These are phyloP conservation scores for Ceratobasidium sp. DNA, from an alignment of 1,284 basidiomycete genomes.

Conservation along the genomic window DNA sequence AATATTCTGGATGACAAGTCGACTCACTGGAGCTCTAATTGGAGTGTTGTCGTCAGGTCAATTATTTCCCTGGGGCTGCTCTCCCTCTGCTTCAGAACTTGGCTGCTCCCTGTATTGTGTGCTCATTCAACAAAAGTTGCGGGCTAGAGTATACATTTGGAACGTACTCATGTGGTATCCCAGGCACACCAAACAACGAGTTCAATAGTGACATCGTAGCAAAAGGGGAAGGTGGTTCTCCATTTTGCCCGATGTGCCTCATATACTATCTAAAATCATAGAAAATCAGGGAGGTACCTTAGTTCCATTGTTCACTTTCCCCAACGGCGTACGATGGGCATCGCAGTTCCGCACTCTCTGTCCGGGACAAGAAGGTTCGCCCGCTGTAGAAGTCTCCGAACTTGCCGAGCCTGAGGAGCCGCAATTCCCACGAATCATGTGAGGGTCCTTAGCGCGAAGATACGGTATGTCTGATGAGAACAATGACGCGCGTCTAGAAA, in stretches of 20 bases:
- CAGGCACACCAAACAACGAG: conserved; percentile 3
- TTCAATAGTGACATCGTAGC: background rate
- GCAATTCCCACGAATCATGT: background rate
- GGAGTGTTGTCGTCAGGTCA: background rate
- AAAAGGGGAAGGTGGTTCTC: background rate
- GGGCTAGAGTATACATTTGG: background rate
- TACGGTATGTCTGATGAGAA: too few relatives aligned
- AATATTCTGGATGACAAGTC: background rate
- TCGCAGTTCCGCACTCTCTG: background rate
- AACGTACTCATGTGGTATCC: conserved; percentile 1
- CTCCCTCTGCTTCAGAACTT: background rate
- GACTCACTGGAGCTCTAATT: background rate
- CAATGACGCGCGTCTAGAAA: background rate
- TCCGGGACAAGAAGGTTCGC: background rate
- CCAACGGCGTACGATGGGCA: conserved; percentile 11
- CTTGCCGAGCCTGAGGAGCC: conserved; percentile 6
- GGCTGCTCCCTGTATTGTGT: background rate
- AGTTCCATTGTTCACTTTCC: conserved; percentile 4
- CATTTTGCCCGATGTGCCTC: background rate
- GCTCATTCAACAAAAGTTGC: background rate
- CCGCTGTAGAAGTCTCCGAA: background rate
- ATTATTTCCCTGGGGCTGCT: background rate
- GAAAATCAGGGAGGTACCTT: background rate
- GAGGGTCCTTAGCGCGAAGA: too few relatives aligned
- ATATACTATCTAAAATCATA: background rate